Evolutionary conservation across 306 rosid species (phyloP), one percentile per base, ranked within the genome.

Genomic region (Hippophae gyantsensis): DNA sequence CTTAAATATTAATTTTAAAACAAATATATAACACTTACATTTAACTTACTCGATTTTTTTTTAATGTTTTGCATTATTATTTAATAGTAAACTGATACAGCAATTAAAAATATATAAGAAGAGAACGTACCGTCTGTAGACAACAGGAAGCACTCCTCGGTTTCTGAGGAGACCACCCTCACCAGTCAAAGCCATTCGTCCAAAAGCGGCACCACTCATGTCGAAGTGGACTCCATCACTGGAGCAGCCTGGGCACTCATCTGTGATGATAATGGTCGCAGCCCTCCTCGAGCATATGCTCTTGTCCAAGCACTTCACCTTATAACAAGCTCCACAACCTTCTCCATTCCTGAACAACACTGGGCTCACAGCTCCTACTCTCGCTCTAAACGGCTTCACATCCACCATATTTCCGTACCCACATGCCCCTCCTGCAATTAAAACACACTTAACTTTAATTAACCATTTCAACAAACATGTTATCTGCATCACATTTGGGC

Each of bases 281-380:
- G 98, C 84, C 23, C 98, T 79, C 51, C 81, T 72, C 1, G 96
- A 57, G 59, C 98, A 92, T 32, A 92, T 83, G 69, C 63, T 70
- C 7, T 41, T 42, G 74, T 92, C 98, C 57, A 76, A 11, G 61
- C 98, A 92, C 78, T 75, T 87, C 56, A 92, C 96, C 75, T 90
- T 92, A 55, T 78, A 92, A 66, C 98, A 92, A 0, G 79, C 89
- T 5, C 98, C 98, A 23, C 98, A 92, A n/a, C 98, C 98, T 74
- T 75, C 83, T 0, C 98, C 98, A 1, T 62, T 74, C 88, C 5
- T 81, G 75, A 78, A 92, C 80, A 92, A 57, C 11, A 73, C 51
- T 0, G 95, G 87, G 62, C 81, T 93, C 76, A 83, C 98, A 1
- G 98, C 98, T 3, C 92, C 87, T 13, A 87, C 98, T 61, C 96